Conservation (phyloP, 345 rosid genomes). For the Rhodamnia rubescens region DNA sequence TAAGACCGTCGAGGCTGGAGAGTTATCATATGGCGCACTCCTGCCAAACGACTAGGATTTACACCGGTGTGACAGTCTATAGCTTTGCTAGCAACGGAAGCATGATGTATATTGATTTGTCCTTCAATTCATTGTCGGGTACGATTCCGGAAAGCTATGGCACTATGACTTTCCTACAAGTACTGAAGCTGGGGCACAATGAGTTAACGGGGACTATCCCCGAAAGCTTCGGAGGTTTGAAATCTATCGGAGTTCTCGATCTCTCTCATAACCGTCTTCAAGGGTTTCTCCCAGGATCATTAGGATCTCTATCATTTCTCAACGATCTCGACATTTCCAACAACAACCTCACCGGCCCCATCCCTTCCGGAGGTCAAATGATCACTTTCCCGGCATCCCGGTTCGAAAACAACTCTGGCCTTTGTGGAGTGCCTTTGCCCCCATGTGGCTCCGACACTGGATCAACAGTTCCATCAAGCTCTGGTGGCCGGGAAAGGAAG, state of each 20-base stretch:
- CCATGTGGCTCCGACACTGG: slow-evolving; percentile 38
- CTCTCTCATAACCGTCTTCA: slow-evolving; percentile 74
- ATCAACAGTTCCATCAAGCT: slow-evolving; percentile 4
- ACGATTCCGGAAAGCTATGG: slow-evolving; percentile 67
- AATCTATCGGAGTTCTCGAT: slow-evolving; percentile 72
- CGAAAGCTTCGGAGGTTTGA: slow-evolving; percentile 63
- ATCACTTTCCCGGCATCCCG: slow-evolving; percentile 77
- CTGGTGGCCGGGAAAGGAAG: slow-evolving; percentile 16
- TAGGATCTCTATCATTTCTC: slow-evolving; percentile 68
- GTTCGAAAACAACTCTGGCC: slow-evolving; percentile 87
- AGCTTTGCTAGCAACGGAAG: slow-evolving; percentile 67
- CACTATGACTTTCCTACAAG: slow-evolving; percentile 61
- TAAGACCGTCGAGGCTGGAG: slow-evolving; percentile 60
- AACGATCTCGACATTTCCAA: slow-evolving; percentile 92
- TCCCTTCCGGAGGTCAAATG: slow-evolving; percentile 91
- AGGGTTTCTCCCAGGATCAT: slow-evolving; percentile 69
- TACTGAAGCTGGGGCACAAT: slow-evolving; percentile 91
- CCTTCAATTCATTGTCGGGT: slow-evolving; percentile 64
- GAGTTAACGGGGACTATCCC: slow-evolving; percentile 60
- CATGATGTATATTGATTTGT: slow-evolving; percentile 81
- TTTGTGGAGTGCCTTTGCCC: slow-evolving; percentile 82
- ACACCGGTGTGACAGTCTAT: slow-evolving; percentile 71
- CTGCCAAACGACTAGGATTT: slow-evolving; percentile 73
- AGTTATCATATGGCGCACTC: slow-evolving; percentile 78
- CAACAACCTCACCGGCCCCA: slow-evolving; percentile 73